Evolutionary conservation across 139 green algal genomes (phyloP), one percentile per base, ranked within the genome.

Genomic region (Bryopsis sp.): DNA sequence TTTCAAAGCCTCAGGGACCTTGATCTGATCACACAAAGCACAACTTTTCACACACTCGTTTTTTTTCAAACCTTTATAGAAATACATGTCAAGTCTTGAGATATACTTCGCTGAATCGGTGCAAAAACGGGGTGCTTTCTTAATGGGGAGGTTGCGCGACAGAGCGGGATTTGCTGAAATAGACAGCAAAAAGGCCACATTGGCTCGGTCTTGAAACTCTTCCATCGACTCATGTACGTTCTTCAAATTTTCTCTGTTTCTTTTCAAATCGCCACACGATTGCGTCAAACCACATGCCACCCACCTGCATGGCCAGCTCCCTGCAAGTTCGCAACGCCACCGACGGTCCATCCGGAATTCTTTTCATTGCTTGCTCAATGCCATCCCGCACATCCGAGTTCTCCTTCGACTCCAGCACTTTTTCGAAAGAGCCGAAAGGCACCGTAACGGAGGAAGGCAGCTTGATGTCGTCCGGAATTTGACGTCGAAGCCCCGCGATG

Each of bases 401-500:
- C 54, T 82, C 77, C 19, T 65, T 60, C 29, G 77, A 33, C 35
- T 84, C 75, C n/a, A 97, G 76, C 1, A 85, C 80, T 76, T 87
- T 67, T 75, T 99, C 94, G 75, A 97, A 97, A 48, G 79, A 81
- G 26, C 91, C 85, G 70, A 98, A 98, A 11, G 94, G 94, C 63
- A 99, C 76, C 3, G 92, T 96, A 26, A 96, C 80, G 0, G 85
- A 94, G 2, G 86, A 47, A 4, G 94, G 94, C 72, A 99, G 84
- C 2, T 76, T 69, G 67, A 99, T 91, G 74, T 76, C 87, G 22
- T 85, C 72, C 0, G 94, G 94, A 54, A 99, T 81, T 68, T 90
- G 85, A 61, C 89, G 87, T 0, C 92, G 67, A 76, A 97, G 78
- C 3, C 72, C 73, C 8, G 90, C 90, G 47, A 99, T 74, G 86